These are phyloP conservation scores for Colletotrichum chrysophilum DNA, from an alignment of 2,329 filamentous ascomycete species.

Conservation along the genomic window DNA sequence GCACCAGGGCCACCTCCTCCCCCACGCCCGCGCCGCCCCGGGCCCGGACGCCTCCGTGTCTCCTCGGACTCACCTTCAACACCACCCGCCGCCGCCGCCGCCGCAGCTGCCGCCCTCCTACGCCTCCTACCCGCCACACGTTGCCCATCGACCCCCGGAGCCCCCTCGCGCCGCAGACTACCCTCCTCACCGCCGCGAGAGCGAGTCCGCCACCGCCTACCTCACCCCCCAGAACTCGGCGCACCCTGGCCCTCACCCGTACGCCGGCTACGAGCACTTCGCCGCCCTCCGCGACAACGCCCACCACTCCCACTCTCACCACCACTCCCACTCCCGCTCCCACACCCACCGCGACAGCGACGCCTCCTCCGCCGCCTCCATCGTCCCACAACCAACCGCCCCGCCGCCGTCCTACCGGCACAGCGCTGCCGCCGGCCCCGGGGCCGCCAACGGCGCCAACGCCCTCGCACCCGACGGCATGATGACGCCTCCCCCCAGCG, in stretches of 20 bases:
- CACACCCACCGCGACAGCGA: constrained; percentile 39
- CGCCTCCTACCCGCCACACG: background rate
- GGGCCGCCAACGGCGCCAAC: constrained; percentile 30
- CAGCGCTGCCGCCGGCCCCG: constrained; percentile 22
- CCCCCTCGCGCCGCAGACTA: constrained; percentile 1
- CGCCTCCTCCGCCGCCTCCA: constrained; percentile 42
- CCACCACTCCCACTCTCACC: constrained; percentile 28
- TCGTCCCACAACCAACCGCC: constrained; percentile 38
- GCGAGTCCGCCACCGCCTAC: constrained; percentile 13
- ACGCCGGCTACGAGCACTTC: constrained; percentile 3
- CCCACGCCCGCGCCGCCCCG: constrained; percentile 1
- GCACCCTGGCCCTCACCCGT: constrained; percentile 25
- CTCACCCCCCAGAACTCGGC: constrained; percentile 30
- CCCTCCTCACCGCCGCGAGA: constrained; percentile 14
- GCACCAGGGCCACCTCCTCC: constrained; percentile 25
- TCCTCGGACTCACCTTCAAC: constrained; percentile 2
- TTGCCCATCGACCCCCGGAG: background rate
- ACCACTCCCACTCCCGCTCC: constrained; percentile 19
- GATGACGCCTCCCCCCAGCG: constrained; percentile 45
- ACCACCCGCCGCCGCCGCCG: constrained; percentile 4
- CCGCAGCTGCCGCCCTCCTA: background rate
- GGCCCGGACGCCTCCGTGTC: constrained; percentile 12
- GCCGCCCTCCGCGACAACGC: background rate
- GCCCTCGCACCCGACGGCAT: constrained; percentile 33
- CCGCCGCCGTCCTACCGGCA: constrained; percentile 32